A percentile compares a stretch with the other conserved stretches of the same genome.
Evolutionary conservation across 331 rosid genomes (phyloP).

Genomic region (Saraca asoca): DNA sequence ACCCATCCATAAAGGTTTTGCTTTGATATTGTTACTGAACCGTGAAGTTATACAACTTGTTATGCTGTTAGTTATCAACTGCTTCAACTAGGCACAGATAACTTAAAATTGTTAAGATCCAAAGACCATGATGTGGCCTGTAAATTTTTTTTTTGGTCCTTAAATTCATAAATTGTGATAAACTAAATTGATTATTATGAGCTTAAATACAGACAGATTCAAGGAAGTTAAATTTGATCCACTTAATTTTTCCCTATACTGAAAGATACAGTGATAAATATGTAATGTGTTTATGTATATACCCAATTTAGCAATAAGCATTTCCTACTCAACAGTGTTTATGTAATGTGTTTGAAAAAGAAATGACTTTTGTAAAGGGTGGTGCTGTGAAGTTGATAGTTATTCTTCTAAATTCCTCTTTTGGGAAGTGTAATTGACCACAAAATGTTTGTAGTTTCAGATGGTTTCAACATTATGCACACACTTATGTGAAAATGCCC

Average conservation of each 20-base stretch:
- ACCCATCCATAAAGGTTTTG: conserved; percentile 6
- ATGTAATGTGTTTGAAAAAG: conserved; percentile 6
- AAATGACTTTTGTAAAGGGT: conserved; percentile 15
- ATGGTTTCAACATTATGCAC: conserved; percentile 78
- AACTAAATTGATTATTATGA: conserved; percentile 2
- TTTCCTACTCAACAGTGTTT: not conserved
- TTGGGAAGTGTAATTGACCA: conserved; percentile 47
- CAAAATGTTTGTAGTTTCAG: conserved; percentile 76
- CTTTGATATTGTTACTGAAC: conserved; percentile 19
- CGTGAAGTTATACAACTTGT: conserved; percentile 8
- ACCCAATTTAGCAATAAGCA: not conserved
- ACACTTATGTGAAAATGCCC: conserved; percentile 75
- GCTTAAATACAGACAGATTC: conserved; percentile 1
- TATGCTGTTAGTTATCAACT: not conserved
- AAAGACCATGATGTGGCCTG: conserved; percentile 5
- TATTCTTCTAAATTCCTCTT: conserved; percentile 19
- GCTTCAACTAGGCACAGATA: conserved; percentile 5
- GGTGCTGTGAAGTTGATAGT: conserved; percentile 15
- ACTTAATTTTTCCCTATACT: not conserved
- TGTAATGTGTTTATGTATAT: not conserved
- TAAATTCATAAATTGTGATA: not conserved
- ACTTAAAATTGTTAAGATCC: conserved; percentile 7
- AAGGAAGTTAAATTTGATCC: not conserved
- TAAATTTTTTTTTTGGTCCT: not conserved
- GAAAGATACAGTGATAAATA: not conserved